Base-by-base conservation (phyloP, 1,284 basidiomycete genomes). In the Naganishia liquefaciens region DNA sequence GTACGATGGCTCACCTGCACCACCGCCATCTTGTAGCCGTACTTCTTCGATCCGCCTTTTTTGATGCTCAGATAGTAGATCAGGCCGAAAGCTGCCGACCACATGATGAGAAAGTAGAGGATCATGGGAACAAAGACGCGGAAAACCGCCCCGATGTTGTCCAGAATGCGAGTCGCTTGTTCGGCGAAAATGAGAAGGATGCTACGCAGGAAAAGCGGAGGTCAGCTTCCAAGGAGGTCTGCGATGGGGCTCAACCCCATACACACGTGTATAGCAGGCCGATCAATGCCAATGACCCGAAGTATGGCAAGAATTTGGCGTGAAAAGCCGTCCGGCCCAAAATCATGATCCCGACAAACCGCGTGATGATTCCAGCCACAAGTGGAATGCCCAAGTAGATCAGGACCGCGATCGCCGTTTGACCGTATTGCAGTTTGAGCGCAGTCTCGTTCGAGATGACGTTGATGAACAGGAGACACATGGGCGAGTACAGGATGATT, bases 41-140 rank as follows among this genome's bases (percentile, higher is more conserved):
- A 57, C 40, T 67, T 68, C 47, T 40, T 66, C 57, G 64, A 58
- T 3, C 47, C 68, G 37, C 37, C 25, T 13, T 75, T 57, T 44
- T 75, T 71, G 9, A 44, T 46, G 5, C 74, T 74, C 21, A 88
- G 77, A 67, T 77, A 81, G 72, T 82, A 86, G n/a, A 89, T 77
- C 19, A 86, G 70, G 46, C 75, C 77, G 70, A 91, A 90, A 0
- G 86, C 83, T 0, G 80, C 75, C 2, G 80, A 80, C 88, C 89
- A 92, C 84, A 91, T 89, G 75, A 91, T 78, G 33, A 84, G 69
- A 73, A 92, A 93, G 78, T 93, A 93, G 39, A 88, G 76, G 40
- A 89, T 79, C 77, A 91, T 84, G 0, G 91, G 91, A 1, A 91
- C 90, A 68, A 89, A 86, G 0, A 88, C 85, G 13, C 89, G 84